These are phyloP conservation scores for Fonsecaea erecta DNA, from an alignment of 2,329 filamentous ascomycete genomes.

Conservation along the genomic window DNA sequence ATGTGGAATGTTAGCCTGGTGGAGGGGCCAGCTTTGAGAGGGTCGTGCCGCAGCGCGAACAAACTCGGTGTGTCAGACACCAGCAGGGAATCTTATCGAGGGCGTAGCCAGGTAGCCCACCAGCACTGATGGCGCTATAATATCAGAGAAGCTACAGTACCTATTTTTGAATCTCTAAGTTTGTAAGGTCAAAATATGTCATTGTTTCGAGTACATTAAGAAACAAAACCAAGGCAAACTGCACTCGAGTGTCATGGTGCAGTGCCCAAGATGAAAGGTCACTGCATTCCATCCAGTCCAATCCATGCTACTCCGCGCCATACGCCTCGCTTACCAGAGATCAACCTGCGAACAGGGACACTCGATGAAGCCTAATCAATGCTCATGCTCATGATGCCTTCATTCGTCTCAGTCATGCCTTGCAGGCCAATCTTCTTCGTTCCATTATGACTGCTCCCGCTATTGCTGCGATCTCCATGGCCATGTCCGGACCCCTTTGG, in stretches of 20 bases:
- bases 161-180: not conserved
- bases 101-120: constrained; percentile 12
- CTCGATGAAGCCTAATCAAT: constrained; percentile 67
- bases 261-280: constrained; percentile 1
- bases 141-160: not conserved
- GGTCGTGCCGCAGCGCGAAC: not conserved
- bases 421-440: constrained; percentile 73
- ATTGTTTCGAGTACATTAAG: not conserved
- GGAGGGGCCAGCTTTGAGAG: not conserved
- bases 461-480: constrained; percentile 55
- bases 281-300: not conserved
- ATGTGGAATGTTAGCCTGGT: not conserved
- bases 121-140: no score
- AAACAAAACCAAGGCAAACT: not conserved
- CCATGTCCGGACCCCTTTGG: constrained; percentile 64
- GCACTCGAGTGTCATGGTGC: constrained; percentile 3
- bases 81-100: not conserved
- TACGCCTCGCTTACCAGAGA: constrained; percentile 17
- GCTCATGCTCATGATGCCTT: constrained; percentile 95
- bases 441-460: constrained; percentile 50
- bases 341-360: not conserved
- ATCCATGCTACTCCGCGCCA: constrained; percentile 6
- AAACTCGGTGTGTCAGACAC: not conserved
- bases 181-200: not conserved
- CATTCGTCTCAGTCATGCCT: constrained; percentile 94